Evolutionary conservation across 2,329 filamentous ascomycete genomes (phyloP), one percentile per base, ranked within the genome.

Genomic region (Fusarium anguioides): DNA sequence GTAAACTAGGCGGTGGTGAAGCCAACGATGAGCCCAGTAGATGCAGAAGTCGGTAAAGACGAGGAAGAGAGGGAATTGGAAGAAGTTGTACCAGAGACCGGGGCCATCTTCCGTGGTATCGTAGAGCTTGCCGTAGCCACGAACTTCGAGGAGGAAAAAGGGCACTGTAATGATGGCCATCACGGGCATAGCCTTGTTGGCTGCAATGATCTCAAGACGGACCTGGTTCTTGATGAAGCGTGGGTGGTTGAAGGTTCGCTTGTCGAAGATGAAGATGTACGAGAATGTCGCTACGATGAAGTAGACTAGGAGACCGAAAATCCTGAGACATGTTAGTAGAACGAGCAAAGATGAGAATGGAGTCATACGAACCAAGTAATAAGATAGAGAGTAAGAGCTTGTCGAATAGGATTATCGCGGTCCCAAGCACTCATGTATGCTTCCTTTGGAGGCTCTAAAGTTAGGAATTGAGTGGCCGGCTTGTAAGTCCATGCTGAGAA

Each of bases 211-310:
- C 78, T 98, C 95, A 73, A 94, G 86, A 60, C 85, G 83, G 67
- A 97, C 90, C 79, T 97, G 95, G 80, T 97, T 95, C 82, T 96
- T 96, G 75, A 97, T 90, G 79, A 95, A 98, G 76, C 96, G 96
- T 45, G 95, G 95, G 78, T 98, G 95, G 50, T 93, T 84, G 80
- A 95, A 89, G 41, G 92, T 96, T 39, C 88, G 86, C 80, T 97
- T 96, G 81, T 97, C 94, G 82, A 97, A 97, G 75, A 97, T 85
- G 81, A 97, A 91, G 74, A 90, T 74, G 81, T 96, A 98, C 17
- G 94, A 97, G 18, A 96, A 83, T 8, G 89, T 85, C 6, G 94
- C 92, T 76, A 93, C 93, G 68, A 92, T 73, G 78, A 95, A 97
- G 85, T 97, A 98, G 55, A 96, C 83, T 44, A 94, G 68, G 31